Evolutionary conservation across 2,329 filamentous ascomycete species (phyloP).

Genomic region (Penicillium janthinellum): DNA sequence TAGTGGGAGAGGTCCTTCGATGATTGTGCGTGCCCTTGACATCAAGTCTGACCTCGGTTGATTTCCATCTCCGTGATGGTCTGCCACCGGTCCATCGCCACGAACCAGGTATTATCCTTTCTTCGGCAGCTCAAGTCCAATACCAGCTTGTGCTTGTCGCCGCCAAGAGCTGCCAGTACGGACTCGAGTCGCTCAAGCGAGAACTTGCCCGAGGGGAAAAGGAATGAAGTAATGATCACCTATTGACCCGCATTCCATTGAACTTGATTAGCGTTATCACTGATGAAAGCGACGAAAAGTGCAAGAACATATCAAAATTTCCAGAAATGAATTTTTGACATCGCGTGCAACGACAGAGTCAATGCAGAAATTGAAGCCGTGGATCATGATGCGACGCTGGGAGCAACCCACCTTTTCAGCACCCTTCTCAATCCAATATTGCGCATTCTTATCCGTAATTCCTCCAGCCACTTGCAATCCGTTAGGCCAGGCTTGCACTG

Average conservation of each 20-base stretch:
- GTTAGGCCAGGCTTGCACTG: constrained; percentile 74
- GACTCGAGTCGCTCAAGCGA: constrained; percentile 73
- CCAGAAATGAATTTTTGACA: not conserved
- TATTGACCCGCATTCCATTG: constrained; percentile 48
- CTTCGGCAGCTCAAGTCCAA: constrained; percentile 91
- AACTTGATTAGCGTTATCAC: constrained; percentile 21
- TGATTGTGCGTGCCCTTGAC: not conserved
- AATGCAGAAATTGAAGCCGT: not conserved
- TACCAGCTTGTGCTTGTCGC: constrained; percentile 79
- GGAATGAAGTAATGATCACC: constrained; percentile 95
- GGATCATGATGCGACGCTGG: constrained; percentile 1
- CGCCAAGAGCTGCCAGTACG: constrained; percentile 71
- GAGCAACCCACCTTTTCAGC: constrained; percentile 75
- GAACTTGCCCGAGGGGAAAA: constrained; percentile 84
- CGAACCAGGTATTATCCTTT: constrained; percentile 78
- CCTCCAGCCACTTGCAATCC: constrained; percentile 92
- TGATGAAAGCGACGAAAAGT: constrained; percentile 15
- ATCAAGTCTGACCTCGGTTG: constrained; percentile 65
- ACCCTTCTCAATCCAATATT: constrained; percentile 80
- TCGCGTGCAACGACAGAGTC: not conserved
- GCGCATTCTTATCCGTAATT: constrained; percentile 82
- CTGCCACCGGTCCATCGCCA: constrained; percentile 99
- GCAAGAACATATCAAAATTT: not conserved
- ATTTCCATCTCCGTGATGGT: constrained; percentile 96
- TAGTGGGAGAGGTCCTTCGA: not conserved